Conservation (phyloP, 192 early-diverging fungal genomes). For the Lobosporangium transversale region DNA sequence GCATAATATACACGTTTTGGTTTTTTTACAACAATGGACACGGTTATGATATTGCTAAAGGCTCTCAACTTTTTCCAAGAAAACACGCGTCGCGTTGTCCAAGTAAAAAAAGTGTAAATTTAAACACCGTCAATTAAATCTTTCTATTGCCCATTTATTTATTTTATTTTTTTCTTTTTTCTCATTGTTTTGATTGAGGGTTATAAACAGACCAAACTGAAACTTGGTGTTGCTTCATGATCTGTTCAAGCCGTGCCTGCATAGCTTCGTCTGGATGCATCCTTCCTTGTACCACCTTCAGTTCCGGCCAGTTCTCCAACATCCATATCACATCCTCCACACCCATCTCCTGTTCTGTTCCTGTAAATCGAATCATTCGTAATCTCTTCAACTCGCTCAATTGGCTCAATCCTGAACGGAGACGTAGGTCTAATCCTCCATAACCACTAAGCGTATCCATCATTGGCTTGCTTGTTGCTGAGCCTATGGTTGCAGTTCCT, state of each 20-base stretch:
- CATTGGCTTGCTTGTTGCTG: background rate
- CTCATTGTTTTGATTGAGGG: no score
- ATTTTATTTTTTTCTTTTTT: constrained; percentile 5
- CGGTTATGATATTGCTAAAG: no score
- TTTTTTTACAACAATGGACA: no score
- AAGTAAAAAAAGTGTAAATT: no score
- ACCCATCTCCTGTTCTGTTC: constrained; percentile 7
- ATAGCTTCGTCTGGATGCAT: constrained; percentile 17
- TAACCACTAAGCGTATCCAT: no score
- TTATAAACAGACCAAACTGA: constrained; percentile 31
- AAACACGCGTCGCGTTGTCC: no score
- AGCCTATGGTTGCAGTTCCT: background rate
- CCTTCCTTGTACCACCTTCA: constrained; percentile 13
- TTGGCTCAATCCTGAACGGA: constrained; percentile 14
- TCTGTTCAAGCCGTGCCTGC: background rate
- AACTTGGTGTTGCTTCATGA: constrained; percentile 3
- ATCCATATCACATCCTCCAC: constrained; percentile 26
- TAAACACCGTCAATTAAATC: no score
- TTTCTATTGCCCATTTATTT: background rate
- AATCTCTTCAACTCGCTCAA: constrained; percentile 14
- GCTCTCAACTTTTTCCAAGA: no score
- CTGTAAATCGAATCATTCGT: constrained; percentile 29
- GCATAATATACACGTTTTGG: no score
- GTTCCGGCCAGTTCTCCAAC: constrained; percentile 23
- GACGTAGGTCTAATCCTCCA: constrained; percentile 16